A percentile compares a stretch with the other conserved stretches of the same genome.
Conservation (phyloP, 1,284 basidiomycete species). For the Ceratobasidium sp. region DNA sequence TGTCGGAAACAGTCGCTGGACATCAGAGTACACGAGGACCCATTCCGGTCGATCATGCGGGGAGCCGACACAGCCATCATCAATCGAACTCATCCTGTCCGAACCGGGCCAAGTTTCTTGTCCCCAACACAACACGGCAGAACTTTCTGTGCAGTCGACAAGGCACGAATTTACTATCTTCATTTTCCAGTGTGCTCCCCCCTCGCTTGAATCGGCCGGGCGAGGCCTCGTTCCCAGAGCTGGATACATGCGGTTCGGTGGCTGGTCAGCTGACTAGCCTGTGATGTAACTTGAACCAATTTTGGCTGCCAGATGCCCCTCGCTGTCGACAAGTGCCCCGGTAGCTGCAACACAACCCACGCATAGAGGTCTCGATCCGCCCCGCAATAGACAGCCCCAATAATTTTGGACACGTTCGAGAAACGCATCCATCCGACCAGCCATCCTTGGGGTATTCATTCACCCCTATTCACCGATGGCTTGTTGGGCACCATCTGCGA, state of each 20-base stretch:
- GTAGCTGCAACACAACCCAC: no score
- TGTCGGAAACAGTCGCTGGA: background rate
- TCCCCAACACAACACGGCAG: background rate
- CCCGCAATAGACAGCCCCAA: background rate
- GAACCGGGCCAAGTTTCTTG: background rate
- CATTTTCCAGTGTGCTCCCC: background rate
- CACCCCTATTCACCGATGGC: background rate
- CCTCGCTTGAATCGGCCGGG: background rate
- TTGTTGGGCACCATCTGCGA: background rate
- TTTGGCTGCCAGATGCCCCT: no score
- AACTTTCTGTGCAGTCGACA: no score
- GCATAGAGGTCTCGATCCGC: no score
- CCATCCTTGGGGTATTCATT: background rate
- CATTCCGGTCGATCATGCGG: background rate
- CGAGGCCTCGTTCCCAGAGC: background rate
- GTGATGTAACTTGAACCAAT: background rate
- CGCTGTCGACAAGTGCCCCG: background rate
- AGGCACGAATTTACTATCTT: no score
- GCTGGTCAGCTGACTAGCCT: background rate
- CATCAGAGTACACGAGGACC: background rate
- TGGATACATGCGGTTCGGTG: no score
- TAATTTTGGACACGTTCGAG: background rate
- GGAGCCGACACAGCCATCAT: conserved; percentile 17
- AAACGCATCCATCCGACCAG: background rate
- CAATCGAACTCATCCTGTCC: background rate